phyloP scores from a whole-genome alignment of 2,329 filamentous ascomycete genomes.

The Pseudogymnoascus verrucosus region DNA sequence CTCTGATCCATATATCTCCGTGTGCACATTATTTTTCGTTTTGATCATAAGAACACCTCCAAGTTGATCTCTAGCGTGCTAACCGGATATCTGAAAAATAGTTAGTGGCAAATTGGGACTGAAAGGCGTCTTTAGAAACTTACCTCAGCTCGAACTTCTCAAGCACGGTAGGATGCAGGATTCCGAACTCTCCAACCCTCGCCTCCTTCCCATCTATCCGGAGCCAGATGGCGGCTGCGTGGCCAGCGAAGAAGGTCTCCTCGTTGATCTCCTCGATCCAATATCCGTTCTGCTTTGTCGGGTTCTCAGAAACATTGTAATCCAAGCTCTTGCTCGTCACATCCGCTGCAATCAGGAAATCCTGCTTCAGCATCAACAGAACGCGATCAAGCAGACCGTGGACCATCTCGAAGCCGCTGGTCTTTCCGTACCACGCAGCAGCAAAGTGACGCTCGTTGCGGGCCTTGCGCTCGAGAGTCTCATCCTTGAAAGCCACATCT shows the following conservation, averaged over 20 bases:
- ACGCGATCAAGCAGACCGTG: constrained; percentile 89
- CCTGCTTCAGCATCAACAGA: constrained; percentile 81
- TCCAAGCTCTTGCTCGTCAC: constrained; percentile 42
- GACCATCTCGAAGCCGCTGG: constrained; percentile 87
- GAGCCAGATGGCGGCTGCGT: constrained; percentile 77
- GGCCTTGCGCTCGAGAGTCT: constrained; percentile 70
- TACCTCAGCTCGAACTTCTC: constrained; percentile 87
- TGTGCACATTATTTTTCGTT: constrained; percentile 3
- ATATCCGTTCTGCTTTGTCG: constrained; percentile 63
- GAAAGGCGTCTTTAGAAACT: constrained; percentile 22
- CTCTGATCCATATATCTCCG: constrained; percentile 7
- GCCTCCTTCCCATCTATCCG: constrained; percentile 64
- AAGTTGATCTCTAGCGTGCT: constrained; percentile 93
- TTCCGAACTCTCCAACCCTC: constrained; percentile 83
- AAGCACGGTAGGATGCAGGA: constrained; percentile 85
- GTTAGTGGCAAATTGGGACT: constrained; percentile 13
- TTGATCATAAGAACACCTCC: constrained; percentile 69
- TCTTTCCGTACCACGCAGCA: constrained; percentile 93
- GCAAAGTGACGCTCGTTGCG: constrained; percentile 93
- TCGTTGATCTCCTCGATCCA: constrained; percentile 93
- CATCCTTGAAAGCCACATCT: constrained; percentile 88
- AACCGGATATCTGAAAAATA: constrained; percentile 63
- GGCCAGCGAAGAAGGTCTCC: constrained; percentile 83
- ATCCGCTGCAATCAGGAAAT: constrained; percentile 68
- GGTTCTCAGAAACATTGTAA: constrained; percentile 45